Percentiles rank a stretch among this genome's conserved stretches.
phyloP scores from a whole-genome alignment of 805 yeast genomes.

The Dipodascus albidus region DNA sequence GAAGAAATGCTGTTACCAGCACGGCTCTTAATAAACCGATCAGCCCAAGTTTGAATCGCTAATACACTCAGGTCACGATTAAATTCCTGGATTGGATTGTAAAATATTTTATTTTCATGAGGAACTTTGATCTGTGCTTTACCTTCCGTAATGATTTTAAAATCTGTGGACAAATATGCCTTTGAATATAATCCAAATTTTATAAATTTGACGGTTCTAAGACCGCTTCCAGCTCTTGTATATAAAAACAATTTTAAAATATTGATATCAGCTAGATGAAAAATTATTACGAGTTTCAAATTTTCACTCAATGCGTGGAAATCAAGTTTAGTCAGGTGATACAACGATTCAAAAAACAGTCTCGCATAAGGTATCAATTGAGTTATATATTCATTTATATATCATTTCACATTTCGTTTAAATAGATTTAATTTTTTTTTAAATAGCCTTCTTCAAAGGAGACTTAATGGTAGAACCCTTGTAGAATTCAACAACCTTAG shows the following conservation, averaged over 20 bases:
- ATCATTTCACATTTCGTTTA: not conserved
- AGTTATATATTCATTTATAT: not conserved
- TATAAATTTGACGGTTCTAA: no score
- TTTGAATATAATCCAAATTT: no score
- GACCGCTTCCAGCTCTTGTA: no score
- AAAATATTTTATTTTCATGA: not conserved
- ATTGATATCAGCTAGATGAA: no score
- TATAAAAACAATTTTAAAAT: no score
- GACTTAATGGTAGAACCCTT: slow-evolving; percentile 61
- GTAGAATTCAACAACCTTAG: slow-evolving; percentile 70
- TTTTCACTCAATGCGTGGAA: no score
- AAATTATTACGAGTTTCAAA: no score
- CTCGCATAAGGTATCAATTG: not conserved
- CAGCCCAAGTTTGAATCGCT: not conserved
- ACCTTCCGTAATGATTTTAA: not conserved
- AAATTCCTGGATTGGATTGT: not conserved
- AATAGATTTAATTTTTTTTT: not conserved
- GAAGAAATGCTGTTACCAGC: not conserved
- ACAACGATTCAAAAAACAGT: no score
- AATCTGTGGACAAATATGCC: not conserved
- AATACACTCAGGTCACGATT: not conserved
- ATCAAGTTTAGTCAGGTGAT: no score
- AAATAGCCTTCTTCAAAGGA: slow-evolving; percentile 62
- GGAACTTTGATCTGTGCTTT: not conserved
- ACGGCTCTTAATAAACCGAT: not conserved